Evolutionary conservation across 2,329 filamentous ascomycete genomes (phyloP), one percentile per base, ranked within the genome.

Genomic region (Dactylellina drechsleri): DNA sequence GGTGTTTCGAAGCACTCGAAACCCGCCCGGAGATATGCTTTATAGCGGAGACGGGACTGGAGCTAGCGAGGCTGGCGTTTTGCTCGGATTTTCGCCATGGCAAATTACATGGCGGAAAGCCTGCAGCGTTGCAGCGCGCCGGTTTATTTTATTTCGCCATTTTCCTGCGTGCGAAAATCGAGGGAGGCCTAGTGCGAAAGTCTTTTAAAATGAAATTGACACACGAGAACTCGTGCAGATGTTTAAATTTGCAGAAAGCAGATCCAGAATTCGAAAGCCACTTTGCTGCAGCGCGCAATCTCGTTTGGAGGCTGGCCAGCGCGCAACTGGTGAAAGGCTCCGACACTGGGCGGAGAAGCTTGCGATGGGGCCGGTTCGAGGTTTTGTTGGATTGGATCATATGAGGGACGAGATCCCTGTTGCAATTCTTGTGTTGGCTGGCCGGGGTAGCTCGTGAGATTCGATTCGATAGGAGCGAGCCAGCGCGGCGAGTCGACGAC

Each of bases 81-180:
- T 47, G 13, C 16, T 23, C 47, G 43, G 43, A 47, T 18, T 47
- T 47, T 47, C 43, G 43, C 6, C 43, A 47, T 47, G 43, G 43
- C 43, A 47, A 47, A 47, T 47, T 47, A 47, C 31, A 47, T 47
- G 43, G 43, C 43, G 43, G 43, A 47, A 47, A 47, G 43, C 43
- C 43, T 12, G 16, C 47, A 52, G 47, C 47, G 47, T 52, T 16
- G 47, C 47, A 52, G 47, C n/a, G 47, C 47, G 47, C 47, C 47
- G 47, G 20, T 52, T 52, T 20, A 52, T 52, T 52, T 52, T 18
- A 23, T 52, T 50, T 52, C 47, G 47, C 47, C 47, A 52, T 36
- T 36, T 36, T 36, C 6, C 31, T 36, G 31, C 31, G 31, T 36
- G 31, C 31, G 31, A 10, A 36, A 8, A 36, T 36, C 31, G 31